phyloP scores from a whole-genome alignment of 2,329 filamentous ascomycete genomes.

The Fusarium transvaalense region DNA sequence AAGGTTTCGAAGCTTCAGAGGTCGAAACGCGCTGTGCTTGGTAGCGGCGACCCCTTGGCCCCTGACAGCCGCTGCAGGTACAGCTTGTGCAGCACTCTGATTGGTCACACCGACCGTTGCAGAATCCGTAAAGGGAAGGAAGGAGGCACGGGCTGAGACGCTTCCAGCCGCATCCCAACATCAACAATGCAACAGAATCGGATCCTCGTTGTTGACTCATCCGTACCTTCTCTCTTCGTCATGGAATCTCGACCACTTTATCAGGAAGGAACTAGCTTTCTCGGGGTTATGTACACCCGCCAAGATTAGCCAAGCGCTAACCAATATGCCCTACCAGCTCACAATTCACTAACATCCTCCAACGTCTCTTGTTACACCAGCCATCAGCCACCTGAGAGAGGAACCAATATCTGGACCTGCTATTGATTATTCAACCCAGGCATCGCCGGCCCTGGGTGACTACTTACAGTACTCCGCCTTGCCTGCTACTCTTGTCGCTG shows the following conservation, averaged over 20 bases:
- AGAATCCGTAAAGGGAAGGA: constrained; percentile 28
- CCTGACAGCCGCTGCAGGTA: constrained; percentile 31
- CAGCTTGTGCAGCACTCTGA: constrained; percentile 9
- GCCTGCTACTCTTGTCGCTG: constrained; percentile 26
- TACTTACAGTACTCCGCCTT: constrained; percentile 8
- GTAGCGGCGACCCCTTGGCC: constrained; percentile 8
- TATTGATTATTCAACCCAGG: constrained; percentile 11
- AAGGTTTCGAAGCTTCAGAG: constrained; percentile 40
- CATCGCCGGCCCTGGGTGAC: background rate
- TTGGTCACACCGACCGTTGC: constrained; percentile 35
- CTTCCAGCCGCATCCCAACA: constrained; percentile 39
- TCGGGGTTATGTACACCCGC: constrained; percentile 26
- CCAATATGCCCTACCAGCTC: constrained; percentile 5
- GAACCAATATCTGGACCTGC: constrained; percentile 21
- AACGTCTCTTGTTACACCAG: constrained; percentile 34
- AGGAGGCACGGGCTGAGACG: constrained; percentile 38
- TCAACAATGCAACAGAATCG: constrained; percentile 24
- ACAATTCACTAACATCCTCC: constrained; percentile 31
- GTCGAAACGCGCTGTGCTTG: constrained; percentile 45
- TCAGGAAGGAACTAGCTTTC: background rate
- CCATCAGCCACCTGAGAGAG: constrained; percentile 21
- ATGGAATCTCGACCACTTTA: background rate
- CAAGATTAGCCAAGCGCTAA: constrained; percentile 42
- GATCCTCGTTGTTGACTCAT: constrained; percentile 22
- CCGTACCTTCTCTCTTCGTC: constrained; percentile 9